phyloP scores from a whole-genome alignment of 495 filamentous ascomycete genomes.

The Penicillium manginii region DNA sequence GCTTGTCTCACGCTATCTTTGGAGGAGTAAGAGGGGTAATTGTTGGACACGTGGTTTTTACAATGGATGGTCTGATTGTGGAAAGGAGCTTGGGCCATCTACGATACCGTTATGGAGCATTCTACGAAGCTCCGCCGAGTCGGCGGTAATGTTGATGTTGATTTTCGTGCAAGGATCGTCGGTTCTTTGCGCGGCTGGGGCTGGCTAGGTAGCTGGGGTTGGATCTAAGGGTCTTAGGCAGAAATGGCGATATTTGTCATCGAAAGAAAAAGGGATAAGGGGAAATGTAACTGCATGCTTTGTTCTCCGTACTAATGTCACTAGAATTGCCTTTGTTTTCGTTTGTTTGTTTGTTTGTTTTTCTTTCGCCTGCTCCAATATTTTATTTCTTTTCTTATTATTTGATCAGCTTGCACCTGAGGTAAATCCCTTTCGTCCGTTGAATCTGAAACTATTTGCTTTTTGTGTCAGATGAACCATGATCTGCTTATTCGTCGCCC shows the following conservation, averaged over 20 bases:
- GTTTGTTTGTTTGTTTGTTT: too few species aligned
- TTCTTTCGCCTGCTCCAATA: too few species aligned
- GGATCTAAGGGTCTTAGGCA: not conserved
- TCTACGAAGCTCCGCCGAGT: not conserved
- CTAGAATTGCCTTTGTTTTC: too few species aligned
- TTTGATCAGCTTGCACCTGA: too few species aligned
- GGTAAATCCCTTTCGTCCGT: too few species aligned
- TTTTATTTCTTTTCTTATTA: too few species aligned
- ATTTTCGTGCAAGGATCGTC: not conserved
- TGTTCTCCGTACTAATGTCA: too few species aligned
- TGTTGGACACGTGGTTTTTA: not conserved
- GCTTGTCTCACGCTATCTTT: not conserved
- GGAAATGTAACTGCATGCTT: too few species aligned
- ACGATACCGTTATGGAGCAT: not conserved
- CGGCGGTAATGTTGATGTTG: not conserved
- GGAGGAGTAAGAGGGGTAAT: not conserved
- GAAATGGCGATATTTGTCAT: not conserved
- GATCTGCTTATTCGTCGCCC: slow-evolving; percentile 5
- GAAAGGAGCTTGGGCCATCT: not conserved
- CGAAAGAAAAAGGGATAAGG: too few species aligned
- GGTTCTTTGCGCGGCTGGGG: not conserved
- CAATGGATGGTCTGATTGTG: not conserved
- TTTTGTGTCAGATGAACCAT: slow-evolving; percentile 12
- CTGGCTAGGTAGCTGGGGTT: not conserved
- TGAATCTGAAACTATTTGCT: not conserved